Percentiles rank a stretch among this genome's conserved stretches.
Evolutionary conservation across 2,329 filamentous ascomycete species (phyloP).

Genomic region (Cytospora mali): DNA sequence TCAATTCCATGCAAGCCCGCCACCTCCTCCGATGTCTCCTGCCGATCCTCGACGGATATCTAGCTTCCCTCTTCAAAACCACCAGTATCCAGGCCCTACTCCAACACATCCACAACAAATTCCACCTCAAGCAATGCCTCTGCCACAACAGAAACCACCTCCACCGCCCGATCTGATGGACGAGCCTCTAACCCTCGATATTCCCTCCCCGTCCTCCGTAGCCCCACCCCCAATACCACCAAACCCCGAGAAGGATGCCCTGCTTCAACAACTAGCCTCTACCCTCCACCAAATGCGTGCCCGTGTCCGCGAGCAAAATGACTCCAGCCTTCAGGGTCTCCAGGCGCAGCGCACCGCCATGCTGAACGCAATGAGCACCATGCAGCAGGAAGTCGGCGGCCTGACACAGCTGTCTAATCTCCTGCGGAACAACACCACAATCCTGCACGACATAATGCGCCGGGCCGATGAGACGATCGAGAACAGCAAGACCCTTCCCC

Average conservation of each 20-base stretch:
- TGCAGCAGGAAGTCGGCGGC: conserved; percentile 74
- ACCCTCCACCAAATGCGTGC: conserved; percentile 71
- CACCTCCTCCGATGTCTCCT: conserved; percentile 21
- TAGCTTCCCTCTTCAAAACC: conserved; percentile 25
- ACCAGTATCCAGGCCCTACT: conserved; percentile 33
- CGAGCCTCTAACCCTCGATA: conserved; percentile 55
- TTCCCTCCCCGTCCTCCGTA: conserved; percentile 52
- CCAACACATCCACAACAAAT: conserved; percentile 30
- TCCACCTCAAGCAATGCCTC: conserved; percentile 28
- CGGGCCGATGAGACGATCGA: conserved; percentile 79
- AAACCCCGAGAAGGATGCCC: conserved; percentile 91
- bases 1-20: conserved; percentile 30
- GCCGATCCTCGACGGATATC: conserved; percentile 24
- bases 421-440: conserved; percentile 74
- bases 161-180: conserved; percentile 59
- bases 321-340: conserved; percentile 73
- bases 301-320: conserved; percentile 70
- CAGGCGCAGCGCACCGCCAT: conserved; percentile 80
- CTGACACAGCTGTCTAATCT: conserved; percentile 71
- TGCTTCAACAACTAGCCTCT: conserved; percentile 75
- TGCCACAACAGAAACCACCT: conserved; percentile 42
- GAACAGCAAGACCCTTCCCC: conserved; percentile 66
- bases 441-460: conserved; percentile 75
- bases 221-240: conserved; percentile 86
- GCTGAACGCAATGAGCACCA: conserved; percentile 64